phyloP scores from a whole-genome alignment of 1,284 basidiomycete genomes.

The Gomphus sp. region DNA sequence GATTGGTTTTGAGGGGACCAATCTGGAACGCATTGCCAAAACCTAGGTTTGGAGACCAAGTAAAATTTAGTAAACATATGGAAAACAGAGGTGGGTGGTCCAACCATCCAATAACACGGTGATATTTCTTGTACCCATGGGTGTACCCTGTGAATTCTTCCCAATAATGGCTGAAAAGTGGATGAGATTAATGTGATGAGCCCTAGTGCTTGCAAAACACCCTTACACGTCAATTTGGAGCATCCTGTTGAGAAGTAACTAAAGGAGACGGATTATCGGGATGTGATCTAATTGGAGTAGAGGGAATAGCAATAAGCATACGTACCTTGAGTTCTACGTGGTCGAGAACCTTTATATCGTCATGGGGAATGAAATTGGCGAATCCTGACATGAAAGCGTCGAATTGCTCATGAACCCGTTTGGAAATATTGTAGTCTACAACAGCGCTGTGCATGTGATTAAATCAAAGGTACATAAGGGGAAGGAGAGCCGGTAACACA shows the following conservation, averaged over 20 bases:
- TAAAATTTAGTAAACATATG: no score
- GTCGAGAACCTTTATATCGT: slow-evolving; percentile 96
- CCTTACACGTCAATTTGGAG: no score
- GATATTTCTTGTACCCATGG: slow-evolving; percentile 75
- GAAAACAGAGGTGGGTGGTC: no score
- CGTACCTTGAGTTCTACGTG: slow-evolving; percentile 83
- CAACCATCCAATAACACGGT: slow-evolving; percentile 89
- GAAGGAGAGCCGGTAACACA: not conserved
- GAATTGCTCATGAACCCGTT: no score
- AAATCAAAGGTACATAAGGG: not conserved
- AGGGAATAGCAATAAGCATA: no score
- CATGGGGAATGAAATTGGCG: slow-evolving; percentile 90
- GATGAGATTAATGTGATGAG: not conserved
- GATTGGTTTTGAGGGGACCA: no score
- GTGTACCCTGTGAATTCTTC: slow-evolving; percentile 76
- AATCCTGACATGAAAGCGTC: slow-evolving; percentile 36
- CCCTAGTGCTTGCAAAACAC: no score
- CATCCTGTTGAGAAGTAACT: slow-evolving; percentile 85
- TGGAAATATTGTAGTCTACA: no score
- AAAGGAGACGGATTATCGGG: not conserved
- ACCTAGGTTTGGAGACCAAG: no score
- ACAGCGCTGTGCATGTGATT: no score
- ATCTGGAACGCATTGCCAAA: no score
- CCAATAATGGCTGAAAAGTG: slow-evolving; percentile 62
- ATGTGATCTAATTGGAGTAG: no score